These are phyloP conservation scores for Saturnispora saitoi DNA, from an alignment of 805 yeast species.

Conservation along the genomic window DNA sequence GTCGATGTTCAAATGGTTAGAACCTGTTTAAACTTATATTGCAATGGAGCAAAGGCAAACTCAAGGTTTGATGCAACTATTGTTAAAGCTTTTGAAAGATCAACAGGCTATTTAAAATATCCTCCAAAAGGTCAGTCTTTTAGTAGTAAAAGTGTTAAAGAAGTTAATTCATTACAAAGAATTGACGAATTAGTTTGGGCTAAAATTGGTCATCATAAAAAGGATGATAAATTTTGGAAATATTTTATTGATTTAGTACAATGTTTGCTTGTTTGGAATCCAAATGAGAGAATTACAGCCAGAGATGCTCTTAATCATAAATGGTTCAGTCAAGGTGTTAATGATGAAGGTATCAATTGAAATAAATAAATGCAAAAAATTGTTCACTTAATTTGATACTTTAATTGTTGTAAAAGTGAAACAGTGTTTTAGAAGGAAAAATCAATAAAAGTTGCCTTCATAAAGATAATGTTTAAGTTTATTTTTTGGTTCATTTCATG, in stretches of 20 bases:
- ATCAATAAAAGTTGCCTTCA: no score
- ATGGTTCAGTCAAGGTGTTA: conserved; percentile 63
- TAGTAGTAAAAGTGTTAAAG: conserved; percentile 29
- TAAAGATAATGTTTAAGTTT: no score
- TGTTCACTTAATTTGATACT: background rate
- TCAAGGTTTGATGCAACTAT: conserved; percentile 17
- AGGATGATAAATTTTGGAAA: conserved; percentile 65
- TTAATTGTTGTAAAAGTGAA: no score
- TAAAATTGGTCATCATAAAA: conserved; percentile 36
- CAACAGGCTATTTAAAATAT: conserved; percentile 25
- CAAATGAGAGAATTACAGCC: conserved; percentile 43
- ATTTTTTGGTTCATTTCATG: background rate
- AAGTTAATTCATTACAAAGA: conserved; percentile 27
- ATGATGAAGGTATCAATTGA: conserved; percentile 40
- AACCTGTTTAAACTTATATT: conserved; percentile 23
- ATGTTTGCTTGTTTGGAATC: conserved; percentile 41
- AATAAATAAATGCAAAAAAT: background rate
- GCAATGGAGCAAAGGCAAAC: conserved; percentile 12
- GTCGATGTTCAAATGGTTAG: conserved; percentile 34
- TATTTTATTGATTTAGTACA: conserved; percentile 51
- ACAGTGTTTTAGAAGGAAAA: no score
- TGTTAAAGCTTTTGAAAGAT: conserved; percentile 26
- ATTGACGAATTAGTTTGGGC: conserved; percentile 24
- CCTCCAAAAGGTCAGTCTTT: conserved; percentile 29
- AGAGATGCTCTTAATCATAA: conserved; percentile 52